A percentile compares a stretch with the other conserved stretches of the same genome.
Conservation (phyloP, 2,329 filamentous ascomycete species). For the Botryotinia narcissicola region DNA sequence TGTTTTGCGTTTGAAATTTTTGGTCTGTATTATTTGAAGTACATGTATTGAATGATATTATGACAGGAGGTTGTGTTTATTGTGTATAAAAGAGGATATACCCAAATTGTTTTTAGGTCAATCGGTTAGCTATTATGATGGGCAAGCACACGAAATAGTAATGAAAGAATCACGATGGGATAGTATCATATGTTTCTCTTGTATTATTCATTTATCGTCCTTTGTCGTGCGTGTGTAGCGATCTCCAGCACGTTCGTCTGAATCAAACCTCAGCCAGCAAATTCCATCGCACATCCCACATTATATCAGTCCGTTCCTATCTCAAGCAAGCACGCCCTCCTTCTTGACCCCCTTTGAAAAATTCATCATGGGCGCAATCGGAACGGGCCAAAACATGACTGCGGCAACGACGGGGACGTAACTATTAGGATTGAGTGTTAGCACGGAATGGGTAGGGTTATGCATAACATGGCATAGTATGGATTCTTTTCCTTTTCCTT, state of each 20-base stretch:
- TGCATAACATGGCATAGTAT: neutral
- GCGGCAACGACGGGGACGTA: conserved; percentile 6
- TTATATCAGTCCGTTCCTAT: neutral
- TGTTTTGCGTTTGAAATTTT: neutral
- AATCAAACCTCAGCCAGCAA: neutral
- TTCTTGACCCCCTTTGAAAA: conserved; percentile 8
- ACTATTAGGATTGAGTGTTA: neutral
- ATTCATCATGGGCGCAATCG: conserved; percentile 8
- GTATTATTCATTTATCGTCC: neutral
- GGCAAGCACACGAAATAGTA: neutral
- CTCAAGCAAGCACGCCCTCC: neutral
- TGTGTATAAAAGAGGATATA: conserved; percentile 17
- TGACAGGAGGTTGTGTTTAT: neutral
- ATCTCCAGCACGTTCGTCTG: neutral
- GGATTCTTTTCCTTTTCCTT: too few relatives aligned
- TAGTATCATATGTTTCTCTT: neutral
- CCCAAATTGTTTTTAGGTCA: conserved; percentile 12
- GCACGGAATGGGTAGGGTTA: neutral
- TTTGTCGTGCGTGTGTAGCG: neutral
- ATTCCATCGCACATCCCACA: neutral
- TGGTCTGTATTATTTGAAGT: conserved; percentile 11
- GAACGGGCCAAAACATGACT: conserved; percentile 10
- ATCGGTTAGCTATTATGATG: neutral
- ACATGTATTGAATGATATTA: conserved; percentile 13
- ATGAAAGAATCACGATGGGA: conserved; percentile 4